Percentiles rank a stretch among this genome's conserved stretches.
Conservation (phyloP, 106 monocot species). For the Posidonia australis region DNA sequence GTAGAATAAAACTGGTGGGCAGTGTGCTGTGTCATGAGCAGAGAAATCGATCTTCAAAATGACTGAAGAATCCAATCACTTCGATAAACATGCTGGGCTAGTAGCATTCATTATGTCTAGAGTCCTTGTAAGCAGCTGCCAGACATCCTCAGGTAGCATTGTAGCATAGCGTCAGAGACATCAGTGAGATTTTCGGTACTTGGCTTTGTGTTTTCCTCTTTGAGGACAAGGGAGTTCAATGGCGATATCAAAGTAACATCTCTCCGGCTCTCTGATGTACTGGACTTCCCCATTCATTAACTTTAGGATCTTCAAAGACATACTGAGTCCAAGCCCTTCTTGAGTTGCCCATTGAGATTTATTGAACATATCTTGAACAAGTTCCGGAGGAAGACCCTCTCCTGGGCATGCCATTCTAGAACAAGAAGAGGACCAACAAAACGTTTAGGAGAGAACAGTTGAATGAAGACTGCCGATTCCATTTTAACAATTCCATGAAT, state of each 20-base stretch:
- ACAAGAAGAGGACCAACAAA: background rate
- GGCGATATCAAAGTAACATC: constrained; percentile 55
- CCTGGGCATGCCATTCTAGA: constrained; percentile 71
- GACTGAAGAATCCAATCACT: too few species aligned
- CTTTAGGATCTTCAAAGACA: constrained; percentile 56
- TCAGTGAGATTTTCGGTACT: too few species aligned
- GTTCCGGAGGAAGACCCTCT: constrained; percentile 72
- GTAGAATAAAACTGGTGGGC: too few species aligned
- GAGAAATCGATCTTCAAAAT: too few species aligned
- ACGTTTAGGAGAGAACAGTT: background rate
- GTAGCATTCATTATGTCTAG: too few species aligned
- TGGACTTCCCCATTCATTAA: constrained; percentile 84
- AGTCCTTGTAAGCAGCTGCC: too few species aligned
- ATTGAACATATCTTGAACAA: constrained; percentile 90
- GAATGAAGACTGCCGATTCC: too few species aligned
- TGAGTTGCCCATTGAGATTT: constrained; percentile 60
- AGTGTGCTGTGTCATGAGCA: too few species aligned
- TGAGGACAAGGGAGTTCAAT: constrained; percentile 40
- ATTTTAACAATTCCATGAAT: too few species aligned
- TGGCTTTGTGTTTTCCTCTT: constrained; percentile 4
- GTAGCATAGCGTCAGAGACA: too few species aligned
- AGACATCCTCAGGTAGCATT: too few species aligned
- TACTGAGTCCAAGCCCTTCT: constrained; percentile 71
- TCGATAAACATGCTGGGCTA: too few species aligned
- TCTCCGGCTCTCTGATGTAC: constrained; percentile 80